Percentiles rank a stretch among this genome's conserved stretches.
Conservation (phyloP, 2,329 filamentous ascomycete species). For the Aspergillus nomiae region DNA sequence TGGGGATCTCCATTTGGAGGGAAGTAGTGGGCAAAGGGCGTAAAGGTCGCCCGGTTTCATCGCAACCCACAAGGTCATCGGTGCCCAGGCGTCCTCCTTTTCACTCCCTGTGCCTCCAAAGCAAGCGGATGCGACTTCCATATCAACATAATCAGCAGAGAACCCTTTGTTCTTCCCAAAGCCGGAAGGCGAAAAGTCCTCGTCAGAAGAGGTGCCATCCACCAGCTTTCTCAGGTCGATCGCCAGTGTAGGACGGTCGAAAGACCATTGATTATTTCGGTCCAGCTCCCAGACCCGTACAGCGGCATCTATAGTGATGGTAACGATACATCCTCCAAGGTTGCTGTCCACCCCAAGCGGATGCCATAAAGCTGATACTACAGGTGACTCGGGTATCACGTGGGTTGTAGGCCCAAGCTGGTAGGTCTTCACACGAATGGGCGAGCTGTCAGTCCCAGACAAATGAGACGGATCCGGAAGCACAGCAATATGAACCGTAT, state of each 20-base stretch:
- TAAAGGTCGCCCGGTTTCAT: slow-evolving; percentile 94
- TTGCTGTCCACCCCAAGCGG: slow-evolving; percentile 70
- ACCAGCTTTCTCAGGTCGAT: slow-evolving; percentile 88
- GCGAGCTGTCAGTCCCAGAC: slow-evolving; percentile 65
- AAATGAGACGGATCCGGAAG: slow-evolving; percentile 80
- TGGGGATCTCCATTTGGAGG: slow-evolving; percentile 79
- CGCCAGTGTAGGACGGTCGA: slow-evolving; percentile 78
- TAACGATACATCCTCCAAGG: slow-evolving; percentile 78
- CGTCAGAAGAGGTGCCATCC: slow-evolving; percentile 77
- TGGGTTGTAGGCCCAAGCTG: slow-evolving; percentile 92
- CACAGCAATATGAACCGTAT: slow-evolving; percentile 86
- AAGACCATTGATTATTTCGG: slow-evolving; percentile 79
- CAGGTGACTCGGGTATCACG: slow-evolving; percentile 78
- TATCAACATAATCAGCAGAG: slow-evolving; percentile 85
- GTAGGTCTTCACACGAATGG: slow-evolving; percentile 80
- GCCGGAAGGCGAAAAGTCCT: slow-evolving; percentile 78
- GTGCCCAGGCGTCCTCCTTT: slow-evolving; percentile 73
- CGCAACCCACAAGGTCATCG: slow-evolving; percentile 96
- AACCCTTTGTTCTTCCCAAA: slow-evolving; percentile 77
- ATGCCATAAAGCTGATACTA: slow-evolving; percentile 88
- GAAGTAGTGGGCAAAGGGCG: slow-evolving; percentile 85
- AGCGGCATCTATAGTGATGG: slow-evolving; percentile 82
- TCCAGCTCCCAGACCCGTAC: slow-evolving; percentile 91
- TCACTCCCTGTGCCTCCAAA: slow-evolving; percentile 72
- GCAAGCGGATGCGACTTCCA: slow-evolving; percentile 87